Evolutionary conservation across 148 eudicot species (phyloP).

Genomic region (Amaranthus hypochondriacus): DNA sequence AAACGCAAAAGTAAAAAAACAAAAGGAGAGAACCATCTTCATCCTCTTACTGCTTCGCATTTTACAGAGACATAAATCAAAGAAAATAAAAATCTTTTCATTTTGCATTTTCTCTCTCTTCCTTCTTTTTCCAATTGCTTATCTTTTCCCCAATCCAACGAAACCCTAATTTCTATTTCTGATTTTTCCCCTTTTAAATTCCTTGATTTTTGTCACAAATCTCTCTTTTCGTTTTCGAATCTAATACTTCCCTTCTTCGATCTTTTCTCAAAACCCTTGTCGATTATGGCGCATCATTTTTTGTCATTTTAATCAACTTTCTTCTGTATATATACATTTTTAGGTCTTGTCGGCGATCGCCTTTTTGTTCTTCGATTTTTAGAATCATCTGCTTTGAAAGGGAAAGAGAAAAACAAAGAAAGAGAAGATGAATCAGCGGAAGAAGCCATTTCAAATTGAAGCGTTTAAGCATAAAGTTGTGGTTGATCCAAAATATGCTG

Average conservation of each 20-base stretch:
- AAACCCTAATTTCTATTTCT: conserved; percentile 18
- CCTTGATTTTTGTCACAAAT: background rate
- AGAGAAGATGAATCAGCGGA: conserved; percentile 57
- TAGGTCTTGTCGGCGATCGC: conserved; percentile 7
- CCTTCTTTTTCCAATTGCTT: background rate
- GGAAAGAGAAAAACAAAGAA: conserved; percentile 1
- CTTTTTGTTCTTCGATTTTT: background rate
- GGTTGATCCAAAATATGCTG: conserved; percentile 80
- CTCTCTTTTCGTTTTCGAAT: background rate
- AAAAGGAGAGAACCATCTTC: background rate
- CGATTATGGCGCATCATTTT: background rate
- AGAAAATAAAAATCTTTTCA: background rate
- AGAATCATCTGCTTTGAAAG: background rate
- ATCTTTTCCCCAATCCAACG: conserved; percentile 4
- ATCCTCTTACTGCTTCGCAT: background rate
- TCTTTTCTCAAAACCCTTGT: conserved; percentile 3
- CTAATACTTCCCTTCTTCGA: conserved; percentile 3
- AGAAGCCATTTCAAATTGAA: conserved; percentile 71
- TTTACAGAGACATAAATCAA: background rate
- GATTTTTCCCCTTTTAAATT: background rate
- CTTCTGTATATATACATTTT: background rate
- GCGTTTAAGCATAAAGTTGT: conserved; percentile 75
- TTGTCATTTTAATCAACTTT: background rate
- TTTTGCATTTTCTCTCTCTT: background rate
- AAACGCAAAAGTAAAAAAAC: no score